A percentile compares a stretch with the other conserved stretches of the same genome.
These are phyloP conservation scores for Punica granatum DNA, from an alignment of 345 rosid species.

Conservation along the genomic window DNA sequence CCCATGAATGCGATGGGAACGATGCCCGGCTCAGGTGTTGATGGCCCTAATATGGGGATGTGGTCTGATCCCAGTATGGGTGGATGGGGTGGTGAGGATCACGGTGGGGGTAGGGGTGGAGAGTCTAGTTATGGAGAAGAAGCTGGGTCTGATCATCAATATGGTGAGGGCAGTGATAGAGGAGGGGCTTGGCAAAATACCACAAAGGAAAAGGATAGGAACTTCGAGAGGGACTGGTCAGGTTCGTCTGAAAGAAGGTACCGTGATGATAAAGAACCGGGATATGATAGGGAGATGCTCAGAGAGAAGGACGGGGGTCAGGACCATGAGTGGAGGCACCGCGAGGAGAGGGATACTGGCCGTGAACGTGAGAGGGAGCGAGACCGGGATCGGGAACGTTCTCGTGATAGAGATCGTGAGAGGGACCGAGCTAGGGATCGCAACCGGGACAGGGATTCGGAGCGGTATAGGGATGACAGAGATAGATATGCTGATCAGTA, in stretches of 20 bases:
- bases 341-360: slow-evolving; percentile 49
- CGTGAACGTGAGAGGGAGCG: slow-evolving; percentile 60
- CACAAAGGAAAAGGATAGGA: slow-evolving; percentile 57
- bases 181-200: slow-evolving; percentile 48
- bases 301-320: slow-evolving; percentile 53
- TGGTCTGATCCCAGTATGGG: slow-evolving; percentile 71
- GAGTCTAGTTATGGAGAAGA: slow-evolving; percentile 87
- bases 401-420: slow-evolving; percentile 39
- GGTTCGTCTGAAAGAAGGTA: slow-evolving; percentile 65
- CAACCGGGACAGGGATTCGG: slow-evolving; percentile 45
- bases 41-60: slow-evolving; percentile 70
- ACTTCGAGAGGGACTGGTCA: slow-evolving; percentile 68
- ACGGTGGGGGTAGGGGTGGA: slow-evolving; percentile 61
- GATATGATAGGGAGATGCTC: slow-evolving; percentile 45
- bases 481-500: slow-evolving; percentile 51
- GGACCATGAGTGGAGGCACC: slow-evolving; percentile 53
- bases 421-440: slow-evolving; percentile 29
- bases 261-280: slow-evolving; percentile 58
- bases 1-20: slow-evolving; percentile 70
- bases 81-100: slow-evolving; percentile 66
- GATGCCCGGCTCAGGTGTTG: slow-evolving; percentile 56
- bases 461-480: slow-evolving; percentile 51
- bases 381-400: slow-evolving; percentile 52
- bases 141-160: slow-evolving; percentile 73
- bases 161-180: slow-evolving; percentile 61